Evolutionary conservation across 139 green algal species (phyloP).

Genomic region (Closterium sp.): DNA sequence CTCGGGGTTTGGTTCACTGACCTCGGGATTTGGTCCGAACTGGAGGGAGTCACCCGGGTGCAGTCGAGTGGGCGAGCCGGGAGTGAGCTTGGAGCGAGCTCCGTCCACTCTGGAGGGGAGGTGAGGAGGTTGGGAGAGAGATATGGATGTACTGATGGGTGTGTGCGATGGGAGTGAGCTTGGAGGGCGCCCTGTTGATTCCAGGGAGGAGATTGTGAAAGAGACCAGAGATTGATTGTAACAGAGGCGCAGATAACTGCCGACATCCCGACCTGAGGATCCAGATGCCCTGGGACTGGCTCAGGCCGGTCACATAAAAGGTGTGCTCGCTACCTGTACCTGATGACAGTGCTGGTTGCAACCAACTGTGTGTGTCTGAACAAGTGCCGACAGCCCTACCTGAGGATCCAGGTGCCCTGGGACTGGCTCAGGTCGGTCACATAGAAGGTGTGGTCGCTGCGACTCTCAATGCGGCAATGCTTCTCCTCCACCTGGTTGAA

Average conservation of each 20-base stretch:
- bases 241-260: too few relatives aligned
- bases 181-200: too few relatives aligned
- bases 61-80: neutral
- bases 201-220: too few relatives aligned
- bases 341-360: too few relatives aligned
- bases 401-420: neutral
- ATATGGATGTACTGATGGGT: too few relatives aligned
- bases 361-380: neutral
- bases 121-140: constrained; percentile 1
- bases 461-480: neutral
- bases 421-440: neutral
- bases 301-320: too few relatives aligned
- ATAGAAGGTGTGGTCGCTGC: neutral
- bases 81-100: neutral
- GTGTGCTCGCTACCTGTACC: too few relatives aligned
- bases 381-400: neutral
- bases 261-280: neutral
- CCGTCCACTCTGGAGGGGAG: constrained; percentile 9
- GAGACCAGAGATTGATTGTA: too few relatives aligned
- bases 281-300: neutral
- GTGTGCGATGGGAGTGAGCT: too few relatives aligned
- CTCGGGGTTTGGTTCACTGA: too few relatives aligned
- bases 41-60: constrained; percentile 34
- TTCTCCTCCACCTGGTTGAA: neutral
- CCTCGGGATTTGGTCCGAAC: constrained; percentile 26